Conservation (phyloP, 2,329 filamentous ascomycete species). For the Exophiala sp. region DNA sequence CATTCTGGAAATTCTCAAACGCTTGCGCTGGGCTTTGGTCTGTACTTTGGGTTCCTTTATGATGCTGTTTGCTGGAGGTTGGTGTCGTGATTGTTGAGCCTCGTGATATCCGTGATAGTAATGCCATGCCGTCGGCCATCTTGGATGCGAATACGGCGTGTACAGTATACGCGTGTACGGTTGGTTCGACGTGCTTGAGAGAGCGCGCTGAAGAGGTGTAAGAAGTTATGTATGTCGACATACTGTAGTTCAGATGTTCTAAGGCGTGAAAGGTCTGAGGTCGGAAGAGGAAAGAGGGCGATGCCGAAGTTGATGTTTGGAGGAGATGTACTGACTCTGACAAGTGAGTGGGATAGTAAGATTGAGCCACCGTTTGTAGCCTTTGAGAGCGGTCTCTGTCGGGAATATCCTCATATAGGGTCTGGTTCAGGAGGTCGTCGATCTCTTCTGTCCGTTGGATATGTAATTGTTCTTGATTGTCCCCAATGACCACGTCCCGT, state of each 20-base stretch:
- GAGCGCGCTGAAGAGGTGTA: neutral
- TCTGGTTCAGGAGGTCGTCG: no score
- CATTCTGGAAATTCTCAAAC: conserved; percentile 3
- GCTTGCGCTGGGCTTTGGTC: conserved; percentile 2
- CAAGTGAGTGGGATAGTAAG: neutral
- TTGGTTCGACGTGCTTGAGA: conserved; percentile 4
- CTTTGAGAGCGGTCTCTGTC: no score
- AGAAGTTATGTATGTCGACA: conserved; percentile 2
- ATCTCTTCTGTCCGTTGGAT: no score
- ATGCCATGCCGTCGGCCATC: conserved; percentile 12
- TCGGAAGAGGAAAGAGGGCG: conserved; percentile 1
- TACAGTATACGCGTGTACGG: conserved; percentile 6
- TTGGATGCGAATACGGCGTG: conserved; percentile 17
- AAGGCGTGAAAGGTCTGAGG: conserved; percentile 3
- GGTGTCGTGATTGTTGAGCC: neutral
- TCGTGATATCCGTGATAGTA: neutral
- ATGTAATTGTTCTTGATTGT: no score
- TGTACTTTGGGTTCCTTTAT: neutral
- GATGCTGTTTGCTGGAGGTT: neutral
- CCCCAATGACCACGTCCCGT: no score
- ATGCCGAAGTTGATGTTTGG: neutral
- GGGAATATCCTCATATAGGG: no score
- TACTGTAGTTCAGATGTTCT: conserved; percentile 6
- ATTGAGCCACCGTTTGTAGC: no score
- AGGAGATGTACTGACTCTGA: neutral